Base-by-base conservation (phyloP, 2,329 filamentous ascomycete species). In the Trichoderma harzianum region DNA sequence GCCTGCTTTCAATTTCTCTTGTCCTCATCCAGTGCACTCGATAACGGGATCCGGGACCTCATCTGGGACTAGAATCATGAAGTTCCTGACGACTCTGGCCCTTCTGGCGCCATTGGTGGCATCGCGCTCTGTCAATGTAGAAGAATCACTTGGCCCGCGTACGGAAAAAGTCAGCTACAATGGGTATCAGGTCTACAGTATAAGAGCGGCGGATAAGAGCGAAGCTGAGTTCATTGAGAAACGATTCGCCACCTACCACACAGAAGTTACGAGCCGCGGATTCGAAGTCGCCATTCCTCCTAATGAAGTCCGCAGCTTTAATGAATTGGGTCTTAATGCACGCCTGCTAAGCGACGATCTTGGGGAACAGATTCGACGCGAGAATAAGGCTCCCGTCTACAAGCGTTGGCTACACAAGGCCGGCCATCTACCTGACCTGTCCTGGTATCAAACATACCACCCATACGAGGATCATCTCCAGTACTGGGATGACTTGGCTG, bases 381-480 rank as follows among this genome's bases (percentile, higher is more conserved):
- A 68, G n/a, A 11, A 14, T 26, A 68, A 68, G 36, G 26, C 53
- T 7, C 53, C 65, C 7, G 21, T 32, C 8, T 68, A 68, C 53
- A 60, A 68, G 36, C 65, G 34, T 12, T 26, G n/a, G 14, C 26
- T 60, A 11, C 65, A 68, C 53, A 68, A 47, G 28, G 16, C n/a
- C 28, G 65, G 65, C 18, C 24, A 68, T 6, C 53, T 68, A 16
- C 65, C 65, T 5, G 68, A 70, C 69, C 64, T 77, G 30, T 78
- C 82, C 7, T 89, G 85, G 83, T 89, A 88, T 79, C 81, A 86
- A 65, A 81, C 81, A 1, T 89, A 89, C 75, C 87, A 89, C 74
- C 51, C 79, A 0, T 88, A 87, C 71, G 80, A 80, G 1, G 84
- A 88, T 70, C 87, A 89, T 75, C 72, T 85, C 12, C 77, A 82